Evolutionary conservation across 306 rosid genomes (phyloP).

Genomic region (Crataegus laevigata): DNA sequence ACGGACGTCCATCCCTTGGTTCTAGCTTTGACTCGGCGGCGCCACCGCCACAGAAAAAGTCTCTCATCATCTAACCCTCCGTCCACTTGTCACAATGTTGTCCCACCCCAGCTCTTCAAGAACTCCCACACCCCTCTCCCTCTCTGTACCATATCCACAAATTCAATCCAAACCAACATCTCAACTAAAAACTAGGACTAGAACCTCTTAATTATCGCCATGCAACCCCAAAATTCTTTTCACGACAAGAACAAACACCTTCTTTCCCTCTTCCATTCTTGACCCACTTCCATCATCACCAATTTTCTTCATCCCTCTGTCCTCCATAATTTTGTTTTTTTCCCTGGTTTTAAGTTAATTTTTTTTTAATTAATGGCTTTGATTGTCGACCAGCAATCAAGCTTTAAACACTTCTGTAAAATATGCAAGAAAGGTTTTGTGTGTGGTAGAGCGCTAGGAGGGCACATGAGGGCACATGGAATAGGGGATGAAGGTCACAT

Average conservation of each 20-base stretch:
- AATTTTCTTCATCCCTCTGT: neutral
- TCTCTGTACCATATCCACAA: slow-evolving; percentile 46
- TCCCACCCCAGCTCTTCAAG: slow-evolving; percentile 21
- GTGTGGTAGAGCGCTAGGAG: slow-evolving; percentile 91
- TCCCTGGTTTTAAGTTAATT: neutral
- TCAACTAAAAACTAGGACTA: slow-evolving; percentile 78
- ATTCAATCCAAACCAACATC: slow-evolving; percentile 36
- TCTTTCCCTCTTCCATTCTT: slow-evolving; percentile 1
- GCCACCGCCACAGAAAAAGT: slow-evolving; percentile 68
- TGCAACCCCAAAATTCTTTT: slow-evolving; percentile 39
- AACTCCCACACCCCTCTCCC: slow-evolving; percentile 14
- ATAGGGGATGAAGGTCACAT: slow-evolving; percentile 55
- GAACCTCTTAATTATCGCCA: slow-evolving; percentile 30
- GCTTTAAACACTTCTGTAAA: slow-evolving; percentile 79
- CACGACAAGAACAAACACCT: slow-evolving; percentile 45
- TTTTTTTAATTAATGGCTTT: slow-evolving; percentile 47
- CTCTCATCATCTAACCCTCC: slow-evolving; percentile 35
- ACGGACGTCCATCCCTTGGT: slow-evolving; percentile 25
- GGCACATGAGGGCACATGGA: slow-evolving; percentile 98
- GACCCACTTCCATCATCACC: slow-evolving; percentile 5
- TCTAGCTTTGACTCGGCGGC: slow-evolving; percentile 42
- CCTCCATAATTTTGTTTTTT: neutral
- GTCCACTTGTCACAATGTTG: slow-evolving; percentile 64
- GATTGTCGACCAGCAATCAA: slow-evolving; percentile 50
- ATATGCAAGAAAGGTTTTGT: slow-evolving; percentile 91